Conservation (phyloP, 2,329 filamentous ascomycete genomes). For the Colletotrichum endophyticum region DNA sequence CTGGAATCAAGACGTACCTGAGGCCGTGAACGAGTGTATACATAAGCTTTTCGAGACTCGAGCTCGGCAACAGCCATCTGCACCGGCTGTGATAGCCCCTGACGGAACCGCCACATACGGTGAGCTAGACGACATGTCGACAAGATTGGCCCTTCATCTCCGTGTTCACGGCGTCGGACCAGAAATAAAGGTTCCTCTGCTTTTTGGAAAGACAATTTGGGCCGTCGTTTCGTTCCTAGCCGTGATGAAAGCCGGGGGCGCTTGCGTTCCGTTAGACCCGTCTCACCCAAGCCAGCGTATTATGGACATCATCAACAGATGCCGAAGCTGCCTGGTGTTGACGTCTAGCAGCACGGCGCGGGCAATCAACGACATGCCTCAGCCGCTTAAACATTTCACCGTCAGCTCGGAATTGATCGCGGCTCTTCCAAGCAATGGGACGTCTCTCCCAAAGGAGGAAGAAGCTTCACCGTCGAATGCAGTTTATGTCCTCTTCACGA, state of each 20-base stretch:
- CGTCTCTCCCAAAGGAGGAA: background rate
- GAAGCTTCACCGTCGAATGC: background rate
- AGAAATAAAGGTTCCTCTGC: conserved; percentile 26
- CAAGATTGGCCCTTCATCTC: conserved; percentile 14
- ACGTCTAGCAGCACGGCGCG: background rate
- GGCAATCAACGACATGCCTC: background rate
- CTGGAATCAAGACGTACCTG: background rate
- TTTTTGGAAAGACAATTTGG: conserved; percentile 29
- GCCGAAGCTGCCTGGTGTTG: background rate
- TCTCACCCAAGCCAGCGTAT: background rate
- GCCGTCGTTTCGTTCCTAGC: conserved; percentile 30
- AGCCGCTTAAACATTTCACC: background rate
- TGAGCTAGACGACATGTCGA: conserved; percentile 21
- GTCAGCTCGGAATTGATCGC: background rate
- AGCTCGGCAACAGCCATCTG: background rate
- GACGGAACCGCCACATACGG: conserved; percentile 23
- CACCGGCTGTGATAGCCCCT: conserved; percentile 18
- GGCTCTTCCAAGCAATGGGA: background rate
- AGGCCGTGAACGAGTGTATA: background rate
- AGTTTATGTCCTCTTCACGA: background rate
- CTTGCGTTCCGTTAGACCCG: conserved; percentile 32
- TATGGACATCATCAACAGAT: background rate
- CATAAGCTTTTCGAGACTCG: background rate
- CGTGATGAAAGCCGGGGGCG: conserved; percentile 34
- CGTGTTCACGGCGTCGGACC: conserved; percentile 17